Evolutionary conservation across 2,329 filamentous ascomycete species (phyloP), one percentile per base, ranked within the genome.

Genomic region (Venturiaceae sp.): DNA sequence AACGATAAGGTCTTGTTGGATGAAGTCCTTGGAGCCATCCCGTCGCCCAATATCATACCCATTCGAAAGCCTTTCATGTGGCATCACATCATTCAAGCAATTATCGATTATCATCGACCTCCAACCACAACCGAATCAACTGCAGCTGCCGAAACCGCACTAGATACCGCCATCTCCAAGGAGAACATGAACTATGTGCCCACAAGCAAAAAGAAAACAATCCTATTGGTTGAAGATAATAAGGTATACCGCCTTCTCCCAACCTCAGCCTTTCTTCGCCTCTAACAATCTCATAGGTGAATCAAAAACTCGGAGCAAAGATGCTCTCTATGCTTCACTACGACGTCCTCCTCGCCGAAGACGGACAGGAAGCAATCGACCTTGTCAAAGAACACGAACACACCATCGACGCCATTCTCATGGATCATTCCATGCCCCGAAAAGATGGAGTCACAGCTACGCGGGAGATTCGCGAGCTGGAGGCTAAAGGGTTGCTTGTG

Each of bases 341-440:
- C 57, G 33, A 30, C 33, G 32, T 54, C 9, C 44, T 46, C 21
- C 26, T 32, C 28, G 57, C 57, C 21, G 9, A 50, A 13, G 57
- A 58, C 28, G 57, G 57, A 6, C 32, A 58, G 33, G 57, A 58
- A 30, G 57, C 44, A 32, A 23, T 58, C 13, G 32, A 36, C 28
- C 4, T 7, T 11, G 54, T 53, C 19, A 19, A 36, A 11, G 11
- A 53, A 21, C 16, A 53, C 37, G 32, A 58, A n/a, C 7, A 13
- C 9, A 13, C n/a, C n/a, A 53, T 59, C 26, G 46, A 58, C 34
- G 14, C 44, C 9, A 47, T 60, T 4, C 37, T 60, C 3, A 60
- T 60, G 57, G 59, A 60, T 41, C 36, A 47, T 30, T 34, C 26
- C 13, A 60, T 60, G 59, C 59, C 59, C 2, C n/a, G 28, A 3